phyloP scores from a whole-genome alignment of 108 stramenopile genomes.

The Thalassiosira profunda region DNA sequence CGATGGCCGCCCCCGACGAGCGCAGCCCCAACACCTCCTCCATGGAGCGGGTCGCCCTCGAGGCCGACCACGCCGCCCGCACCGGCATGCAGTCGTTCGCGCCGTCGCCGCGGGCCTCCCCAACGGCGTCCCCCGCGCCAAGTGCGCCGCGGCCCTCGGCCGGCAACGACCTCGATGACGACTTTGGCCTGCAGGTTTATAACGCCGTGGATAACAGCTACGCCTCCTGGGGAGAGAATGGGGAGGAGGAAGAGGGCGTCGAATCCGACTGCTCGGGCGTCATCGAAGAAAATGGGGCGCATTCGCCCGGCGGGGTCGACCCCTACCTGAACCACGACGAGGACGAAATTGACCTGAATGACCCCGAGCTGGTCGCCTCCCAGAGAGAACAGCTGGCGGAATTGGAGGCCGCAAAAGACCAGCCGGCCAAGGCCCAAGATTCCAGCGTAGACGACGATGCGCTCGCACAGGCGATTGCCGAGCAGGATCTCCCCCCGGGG shows the following conservation, averaged over 20 bases:
- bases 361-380: slow-evolving; percentile 3
- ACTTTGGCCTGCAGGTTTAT: slow-evolving; percentile 2
- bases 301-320: not conserved
- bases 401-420: not conserved
- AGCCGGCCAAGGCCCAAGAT: not conserved
- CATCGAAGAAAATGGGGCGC: not conserved
- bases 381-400: not conserved
- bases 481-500: slow-evolving; percentile 44
- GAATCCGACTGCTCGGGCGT: not conserved
- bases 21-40: not conserved
- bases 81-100: not conserved
- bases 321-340: not conserved
- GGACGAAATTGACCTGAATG: too few relatives aligned
- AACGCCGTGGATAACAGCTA: slow-evolving; percentile 24
- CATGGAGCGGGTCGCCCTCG: slow-evolving; percentile 8
- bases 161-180: not conserved
- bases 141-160: too few relatives aligned
- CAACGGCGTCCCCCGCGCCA: not conserved
- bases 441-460: slow-evolving; percentile 24
- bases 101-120: not conserved
- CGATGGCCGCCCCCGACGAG: too few relatives aligned
- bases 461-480: slow-evolving; percentile 38
- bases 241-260: not conserved
- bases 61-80: not conserved
- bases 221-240: not conserved